These are phyloP conservation scores for Chaetomium tenue DNA, from an alignment of 495 filamentous ascomycete genomes.

Conservation along the genomic window DNA sequence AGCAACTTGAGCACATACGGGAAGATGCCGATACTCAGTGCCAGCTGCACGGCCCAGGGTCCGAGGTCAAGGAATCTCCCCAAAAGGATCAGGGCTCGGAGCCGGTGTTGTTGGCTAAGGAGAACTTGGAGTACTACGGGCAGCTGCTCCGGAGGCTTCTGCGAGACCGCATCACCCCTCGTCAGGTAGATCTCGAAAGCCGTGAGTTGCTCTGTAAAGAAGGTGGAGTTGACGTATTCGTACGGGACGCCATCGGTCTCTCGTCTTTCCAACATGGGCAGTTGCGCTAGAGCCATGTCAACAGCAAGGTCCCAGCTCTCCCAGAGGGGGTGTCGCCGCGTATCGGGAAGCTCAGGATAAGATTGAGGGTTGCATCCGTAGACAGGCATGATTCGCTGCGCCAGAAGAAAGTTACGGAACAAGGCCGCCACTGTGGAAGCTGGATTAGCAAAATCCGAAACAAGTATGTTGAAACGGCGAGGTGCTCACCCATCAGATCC, in stretches of 20 bases:
- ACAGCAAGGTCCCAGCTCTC: constrained; percentile 97
- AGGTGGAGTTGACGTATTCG: constrained; percentile 90
- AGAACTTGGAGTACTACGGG: constrained; percentile 96
- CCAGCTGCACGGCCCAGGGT: constrained; percentile 95
- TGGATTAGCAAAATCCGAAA: neutral
- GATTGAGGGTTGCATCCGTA: constrained; percentile 94
- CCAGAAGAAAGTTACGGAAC: constrained; percentile 92
- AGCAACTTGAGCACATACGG: constrained; percentile 95
- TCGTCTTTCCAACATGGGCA: constrained; percentile 73
- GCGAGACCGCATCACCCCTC: constrained; percentile 74
- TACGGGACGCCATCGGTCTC: constrained; percentile 73
- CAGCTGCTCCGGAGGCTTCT: constrained; percentile 87
- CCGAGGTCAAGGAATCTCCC: constrained; percentile 93
- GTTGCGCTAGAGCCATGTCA: constrained; percentile 89
- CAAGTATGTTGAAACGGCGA: neutral
- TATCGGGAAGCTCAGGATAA: constrained; percentile 82
- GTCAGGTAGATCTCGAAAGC: constrained; percentile 97
- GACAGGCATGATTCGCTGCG: constrained; percentile 90
- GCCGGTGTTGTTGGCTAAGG: constrained; percentile 88
- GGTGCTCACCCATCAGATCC: constrained; percentile 72
- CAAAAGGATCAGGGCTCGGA: constrained; percentile 89
- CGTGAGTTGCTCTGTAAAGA: constrained; percentile 95
- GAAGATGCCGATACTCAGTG: constrained; percentile 96
- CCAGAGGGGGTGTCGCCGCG: constrained; percentile 91
- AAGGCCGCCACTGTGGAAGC: constrained; percentile 69